Percentiles rank a stretch among this genome's conserved stretches.
Evolutionary conservation across 2,329 filamentous ascomycete genomes (phyloP).

Genomic region (Curvularia spicifera): DNA sequence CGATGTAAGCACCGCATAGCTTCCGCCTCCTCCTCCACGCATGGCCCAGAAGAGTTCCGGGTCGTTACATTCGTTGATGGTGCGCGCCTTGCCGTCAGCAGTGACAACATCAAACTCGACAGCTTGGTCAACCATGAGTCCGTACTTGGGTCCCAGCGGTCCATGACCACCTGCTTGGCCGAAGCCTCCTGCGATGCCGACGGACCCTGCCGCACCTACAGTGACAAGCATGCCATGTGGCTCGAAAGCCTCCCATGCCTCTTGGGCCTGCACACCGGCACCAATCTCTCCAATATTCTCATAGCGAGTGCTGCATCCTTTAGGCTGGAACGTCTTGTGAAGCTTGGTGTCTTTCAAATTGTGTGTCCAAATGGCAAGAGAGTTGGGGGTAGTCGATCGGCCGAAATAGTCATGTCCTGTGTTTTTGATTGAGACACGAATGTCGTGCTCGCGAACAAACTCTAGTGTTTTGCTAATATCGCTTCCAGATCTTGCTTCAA

Average conservation of each 20-base stretch:
- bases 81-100: constrained; percentile 39
- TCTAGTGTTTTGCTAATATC: constrained; percentile 39
- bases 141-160: constrained; percentile 57
- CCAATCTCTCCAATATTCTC: constrained; percentile 45
- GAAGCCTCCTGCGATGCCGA: constrained; percentile 57
- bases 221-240: constrained; percentile 43
- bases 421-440: constrained; percentile 47
- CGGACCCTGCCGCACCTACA: constrained; percentile 50
- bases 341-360: constrained; percentile 42
- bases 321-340: constrained; percentile 36
- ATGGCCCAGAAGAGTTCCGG: constrained; percentile 49
- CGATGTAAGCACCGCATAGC: constrained; percentile 44
- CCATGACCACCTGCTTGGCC: constrained; percentile 62
- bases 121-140: constrained; percentile 47
- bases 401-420: constrained; percentile 50
- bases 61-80: constrained; percentile 44
- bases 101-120: constrained; percentile 47
- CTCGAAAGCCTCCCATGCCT: constrained; percentile 48
- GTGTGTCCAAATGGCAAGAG: constrained; percentile 46
- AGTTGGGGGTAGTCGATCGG: constrained; percentile 42
- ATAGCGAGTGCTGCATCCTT: constrained; percentile 35
- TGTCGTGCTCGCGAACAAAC: constrained; percentile 40
- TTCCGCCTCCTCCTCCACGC: constrained; percentile 48
- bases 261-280: constrained; percentile 44
- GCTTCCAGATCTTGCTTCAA: constrained; percentile 34